phyloP scores from a whole-genome alignment of 2,329 filamentous ascomycete genomes.

The Epichloe glyceriae region DNA sequence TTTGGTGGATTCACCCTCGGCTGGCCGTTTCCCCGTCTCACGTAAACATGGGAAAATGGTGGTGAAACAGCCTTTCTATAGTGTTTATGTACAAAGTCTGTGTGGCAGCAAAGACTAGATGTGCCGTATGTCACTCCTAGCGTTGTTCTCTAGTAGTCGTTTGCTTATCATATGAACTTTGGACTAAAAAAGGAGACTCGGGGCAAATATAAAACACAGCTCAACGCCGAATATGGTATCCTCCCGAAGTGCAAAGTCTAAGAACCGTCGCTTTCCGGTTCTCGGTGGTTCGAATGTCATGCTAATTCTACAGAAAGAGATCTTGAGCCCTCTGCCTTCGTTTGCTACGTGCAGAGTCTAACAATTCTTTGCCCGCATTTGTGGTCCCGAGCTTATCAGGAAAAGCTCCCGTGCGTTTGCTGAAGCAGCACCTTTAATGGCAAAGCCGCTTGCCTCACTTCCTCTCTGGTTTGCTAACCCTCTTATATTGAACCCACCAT shows the following conservation, averaged over 20 bases:
- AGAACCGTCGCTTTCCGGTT: no score
- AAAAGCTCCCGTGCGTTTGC: constrained; percentile 51
- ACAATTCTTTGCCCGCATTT: constrained; percentile 58
- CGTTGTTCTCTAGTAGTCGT: not conserved
- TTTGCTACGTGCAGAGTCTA: constrained; percentile 39
- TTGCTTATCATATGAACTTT: not conserved
- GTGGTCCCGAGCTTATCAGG: constrained; percentile 40
- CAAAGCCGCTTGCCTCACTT: constrained; percentile 36
- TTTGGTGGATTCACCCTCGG: no score
- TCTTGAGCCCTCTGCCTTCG: constrained; percentile 57
- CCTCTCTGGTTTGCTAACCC: constrained; percentile 38
- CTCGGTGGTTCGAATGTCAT: not conserved
- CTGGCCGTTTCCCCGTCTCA: no score
- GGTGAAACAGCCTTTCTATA: not conserved
- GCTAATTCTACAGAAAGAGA: constrained; percentile 46
- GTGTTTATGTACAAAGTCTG: not conserved
- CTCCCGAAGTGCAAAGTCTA: no score
- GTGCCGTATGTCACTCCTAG: not conserved
- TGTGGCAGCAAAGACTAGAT: not conserved
- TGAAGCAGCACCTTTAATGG: constrained; percentile 50
- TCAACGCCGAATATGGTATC: not conserved
- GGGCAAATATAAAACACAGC: not conserved
- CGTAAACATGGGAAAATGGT: no score
- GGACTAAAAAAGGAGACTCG: not conserved
- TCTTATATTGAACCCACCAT: constrained; percentile 44